Conservation (phyloP, 306 rosid species). For the Cyamopsis tetragonoloba region DNA sequence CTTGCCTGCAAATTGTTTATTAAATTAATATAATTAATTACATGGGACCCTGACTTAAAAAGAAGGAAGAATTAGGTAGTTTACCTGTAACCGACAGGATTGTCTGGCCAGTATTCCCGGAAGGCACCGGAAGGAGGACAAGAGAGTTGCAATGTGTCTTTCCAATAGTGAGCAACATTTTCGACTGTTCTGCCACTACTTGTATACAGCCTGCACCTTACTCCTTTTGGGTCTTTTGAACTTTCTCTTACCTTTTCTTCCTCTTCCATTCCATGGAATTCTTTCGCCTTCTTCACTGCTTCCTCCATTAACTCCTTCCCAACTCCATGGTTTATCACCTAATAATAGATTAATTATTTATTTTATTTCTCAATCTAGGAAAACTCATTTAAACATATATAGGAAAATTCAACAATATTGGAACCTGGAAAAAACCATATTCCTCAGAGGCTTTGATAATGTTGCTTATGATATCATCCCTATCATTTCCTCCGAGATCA, state of each 20-base stretch:
- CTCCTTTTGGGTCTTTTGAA: constrained; percentile 41
- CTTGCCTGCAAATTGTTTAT: constrained; percentile 34
- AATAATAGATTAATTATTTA: no score
- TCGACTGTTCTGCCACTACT: constrained; percentile 37
- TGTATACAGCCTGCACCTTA: constrained; percentile 48
- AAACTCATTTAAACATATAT: no score
- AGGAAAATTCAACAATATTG: no score
- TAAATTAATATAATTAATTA: not conserved
- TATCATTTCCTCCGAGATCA: constrained; percentile 38
- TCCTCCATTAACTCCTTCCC: constrained; percentile 27
- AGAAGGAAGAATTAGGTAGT: not conserved
- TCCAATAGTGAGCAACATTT: constrained; percentile 47
- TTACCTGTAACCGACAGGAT: constrained; percentile 46
- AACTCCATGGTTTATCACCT: constrained; percentile 66
- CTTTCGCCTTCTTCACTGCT: constrained; percentile 31
- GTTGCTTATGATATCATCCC: constrained; percentile 13
- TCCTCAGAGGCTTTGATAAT: constrained; percentile 43
- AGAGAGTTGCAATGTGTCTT: constrained; percentile 53
- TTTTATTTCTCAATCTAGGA: no score
- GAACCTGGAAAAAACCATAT: constrained; percentile 65
- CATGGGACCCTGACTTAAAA: not conserved
- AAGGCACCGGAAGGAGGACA: constrained; percentile 40
- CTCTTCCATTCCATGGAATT: constrained; percentile 46
- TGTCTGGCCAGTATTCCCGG: constrained; percentile 53
- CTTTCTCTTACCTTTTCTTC: constrained; percentile 44